Evolutionary conservation across 2,329 filamentous ascomycete species (phyloP).

Genomic region (Talaromyces sp.): DNA sequence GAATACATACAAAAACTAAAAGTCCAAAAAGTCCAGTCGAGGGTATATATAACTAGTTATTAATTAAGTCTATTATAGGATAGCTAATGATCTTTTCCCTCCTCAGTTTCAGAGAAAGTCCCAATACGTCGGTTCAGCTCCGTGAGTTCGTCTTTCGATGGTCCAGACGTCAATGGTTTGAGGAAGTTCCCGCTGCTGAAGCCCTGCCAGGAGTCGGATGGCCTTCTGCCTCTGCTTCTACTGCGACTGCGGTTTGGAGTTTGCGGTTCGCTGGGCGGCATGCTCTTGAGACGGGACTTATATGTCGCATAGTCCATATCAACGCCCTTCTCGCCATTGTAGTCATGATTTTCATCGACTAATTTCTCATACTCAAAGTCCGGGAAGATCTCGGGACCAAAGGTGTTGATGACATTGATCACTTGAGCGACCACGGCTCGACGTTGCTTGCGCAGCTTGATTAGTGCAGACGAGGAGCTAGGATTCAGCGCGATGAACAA

Average conservation of each 20-base stretch:
- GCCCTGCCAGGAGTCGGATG: constrained; percentile 10
- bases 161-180: constrained; percentile 14
- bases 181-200: constrained; percentile 13
- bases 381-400: constrained; percentile 91
- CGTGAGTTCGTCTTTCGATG: constrained; percentile 12
- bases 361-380: constrained; percentile 80
- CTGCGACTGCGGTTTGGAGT: constrained; percentile 62
- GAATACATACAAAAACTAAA: too few species aligned
- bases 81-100: neutral
- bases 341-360: constrained; percentile 49
- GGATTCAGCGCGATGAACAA: constrained; percentile 81
- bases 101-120: constrained; percentile 2
- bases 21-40: neutral
- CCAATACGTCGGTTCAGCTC: constrained; percentile 15
- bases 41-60: neutral
- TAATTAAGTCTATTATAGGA: neutral
- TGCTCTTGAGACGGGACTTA: constrained; percentile 22
- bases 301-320: constrained; percentile 17
- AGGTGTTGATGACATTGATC: constrained; percentile 85
- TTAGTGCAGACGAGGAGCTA: constrained; percentile 74
- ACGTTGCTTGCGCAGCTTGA: constrained; percentile 67
- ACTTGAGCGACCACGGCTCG: constrained; percentile 73
- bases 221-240: constrained; percentile 50
- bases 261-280: constrained; percentile 48
- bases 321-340: constrained; percentile 20